A percentile compares a stretch with the other conserved stretches of the same genome.
Conservation (phyloP, 1,139 yeast species). For the Pichia cactophila region DNA sequence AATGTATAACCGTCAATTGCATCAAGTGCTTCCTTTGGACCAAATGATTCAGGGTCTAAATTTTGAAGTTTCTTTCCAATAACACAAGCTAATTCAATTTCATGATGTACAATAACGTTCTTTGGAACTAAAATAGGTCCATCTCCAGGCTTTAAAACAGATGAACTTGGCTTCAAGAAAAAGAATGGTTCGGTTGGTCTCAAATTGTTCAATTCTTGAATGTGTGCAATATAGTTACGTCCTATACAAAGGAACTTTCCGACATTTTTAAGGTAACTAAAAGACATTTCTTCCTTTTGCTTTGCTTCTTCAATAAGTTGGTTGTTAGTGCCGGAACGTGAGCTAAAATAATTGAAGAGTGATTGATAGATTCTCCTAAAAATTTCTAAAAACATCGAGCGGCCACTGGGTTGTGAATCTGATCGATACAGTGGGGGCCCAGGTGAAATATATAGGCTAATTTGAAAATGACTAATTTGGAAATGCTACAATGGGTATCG, state of each 20-base stretch:
- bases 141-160: conserved; percentile 49
- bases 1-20: conserved; percentile 80
- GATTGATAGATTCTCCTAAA: neutral
- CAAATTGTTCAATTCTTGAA: conserved; percentile 76
- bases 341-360: neutral
- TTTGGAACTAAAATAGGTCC: conserved; percentile 82
- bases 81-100: conserved; percentile 81
- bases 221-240: conserved; percentile 92
- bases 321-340: neutral
- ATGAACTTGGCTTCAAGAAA: conserved; percentile 78
- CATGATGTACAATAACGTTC: conserved; percentile 82
- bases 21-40: conserved; percentile 63
- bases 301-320: neutral
- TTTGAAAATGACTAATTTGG: neutral
- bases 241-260: conserved; percentile 90
- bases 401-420: neutral
- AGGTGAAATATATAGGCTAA: neutral
- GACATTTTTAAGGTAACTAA: conserved; percentile 55
- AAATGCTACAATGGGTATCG: no score
- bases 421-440: neutral
- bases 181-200: conserved; percentile 82
- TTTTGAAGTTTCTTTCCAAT: conserved; percentile 59
- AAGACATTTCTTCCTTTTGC: conserved; percentile 36
- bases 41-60: conserved; percentile 47
- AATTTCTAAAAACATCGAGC: neutral